Evolutionary conservation across 2,329 filamentous ascomycete species (phyloP), one percentile per base, ranked within the genome.

Genomic region (Lasiodiplodia citricola): DNA sequence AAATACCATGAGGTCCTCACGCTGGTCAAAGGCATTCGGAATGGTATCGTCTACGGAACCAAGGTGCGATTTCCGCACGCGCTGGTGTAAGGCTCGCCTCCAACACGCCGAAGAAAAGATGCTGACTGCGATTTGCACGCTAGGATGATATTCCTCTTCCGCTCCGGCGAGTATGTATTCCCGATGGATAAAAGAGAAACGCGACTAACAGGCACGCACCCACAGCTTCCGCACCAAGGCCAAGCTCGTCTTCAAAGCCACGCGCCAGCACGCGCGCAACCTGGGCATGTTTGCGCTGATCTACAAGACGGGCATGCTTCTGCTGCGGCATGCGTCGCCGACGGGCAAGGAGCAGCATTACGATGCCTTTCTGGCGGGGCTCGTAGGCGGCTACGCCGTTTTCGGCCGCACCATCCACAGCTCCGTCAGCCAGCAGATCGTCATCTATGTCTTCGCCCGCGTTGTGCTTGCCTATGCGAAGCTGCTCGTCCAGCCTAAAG

Each of bases 11-110:
- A 96, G 75, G 80, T 94, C 68, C 88, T 99, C 71, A 89, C 92
- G 68, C 86, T 99, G 73, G 80, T 97, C 80, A 99, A 99, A 87
- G 93, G 90, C 75, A 92, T 96, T 73, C 93, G 96, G 82, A 99
- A 98, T 89, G 96, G 96, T 80, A 90, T 94, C 73, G 93, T 99
- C 71, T 99, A 99, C 83, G 96, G 96, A 70, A 90, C 92, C 75
- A 98, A 98, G 88, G 93, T 99, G 81, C 94, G 96, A 72, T 98
- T 99, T 83, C 96, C 96, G 72, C 96, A 99, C 83, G 96, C 96
- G 70, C 87, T 99, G 74, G 96, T 99, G 87, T 90, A 85, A 71
- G 83, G 74, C 28, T 21, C 35, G 6, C 41, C 21, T 8, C 3
- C 18, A 52, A 38, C 4, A 6, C 7, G 8, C 11, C 14, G 18